Base-by-base conservation (phyloP, 352 stramenopile genomes). In the Globisporangium camurandrum region DNA sequence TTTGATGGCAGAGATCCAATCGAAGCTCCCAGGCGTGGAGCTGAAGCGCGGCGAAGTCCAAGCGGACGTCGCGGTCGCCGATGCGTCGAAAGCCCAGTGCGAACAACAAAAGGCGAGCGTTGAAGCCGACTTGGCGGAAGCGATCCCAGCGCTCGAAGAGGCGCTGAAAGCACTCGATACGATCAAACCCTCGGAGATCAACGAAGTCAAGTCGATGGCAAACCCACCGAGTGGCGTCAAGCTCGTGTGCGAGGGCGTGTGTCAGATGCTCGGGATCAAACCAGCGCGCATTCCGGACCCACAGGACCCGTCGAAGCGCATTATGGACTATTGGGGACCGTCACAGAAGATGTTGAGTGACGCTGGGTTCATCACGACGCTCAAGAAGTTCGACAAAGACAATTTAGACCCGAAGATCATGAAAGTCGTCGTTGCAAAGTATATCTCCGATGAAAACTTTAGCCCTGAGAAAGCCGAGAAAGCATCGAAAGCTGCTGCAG, bases 321-420 rank as follows among this genome's bases (percentile, higher is more conserved):
- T 97, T 49, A 93, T 97, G 82, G 93, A 98, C 61, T 98, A 93
- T 61, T 98, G 93, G 93, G 91, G 87, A 0, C 87, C 91, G 3
- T 93, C 84, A 0, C 86, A 97, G 66, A 94, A 96, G 52, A 95
- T 97, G 82, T 73, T 98, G 10, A 88, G 78, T 26, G 89, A 98
- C 51, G 68, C 84, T 7, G 86, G 76, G 19, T 97, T 98, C 61
- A 95, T 98, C 57, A 90, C 84, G 27, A 84, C 80, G 14, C 58
- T 97, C 17, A 96, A 97, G 51, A 91, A 91, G 50, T 96, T 90
- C 49, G 84, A 93, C 59, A 92, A 95, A 53, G 84, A 95, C 50
- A 94, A 95, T 39, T 59, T 96, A 14, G 72, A 89, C 49, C 67
- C 79, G 1, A 93, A 93, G 59, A 90, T 85, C 54, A 91, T 93